These are phyloP conservation scores for Arabidopsis lyrata DNA, from an alignment of 441 rosid species.

Conservation along the genomic window DNA sequence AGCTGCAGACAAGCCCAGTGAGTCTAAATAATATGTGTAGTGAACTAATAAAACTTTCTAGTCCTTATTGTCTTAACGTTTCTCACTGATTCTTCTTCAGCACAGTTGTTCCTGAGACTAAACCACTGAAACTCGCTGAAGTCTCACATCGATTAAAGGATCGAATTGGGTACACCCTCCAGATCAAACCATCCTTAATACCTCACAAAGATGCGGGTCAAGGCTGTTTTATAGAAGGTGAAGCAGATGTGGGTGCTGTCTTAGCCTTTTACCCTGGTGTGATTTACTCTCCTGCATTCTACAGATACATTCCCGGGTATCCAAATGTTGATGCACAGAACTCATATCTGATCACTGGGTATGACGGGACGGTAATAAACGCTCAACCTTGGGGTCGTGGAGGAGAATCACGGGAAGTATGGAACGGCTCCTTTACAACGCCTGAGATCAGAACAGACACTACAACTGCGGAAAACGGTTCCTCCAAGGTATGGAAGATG, in stretches of 20 bases:
- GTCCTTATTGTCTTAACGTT: constrained; percentile 33
- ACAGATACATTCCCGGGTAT: constrained; percentile 79
- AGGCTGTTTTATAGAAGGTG: constrained; percentile 79
- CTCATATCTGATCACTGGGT: constrained; percentile 79
- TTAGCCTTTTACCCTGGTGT: constrained; percentile 88
- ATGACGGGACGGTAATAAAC: constrained; percentile 79
- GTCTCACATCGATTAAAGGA: constrained; percentile 69
- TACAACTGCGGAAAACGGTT: constrained; percentile 46
- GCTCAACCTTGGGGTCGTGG: constrained; percentile 90
- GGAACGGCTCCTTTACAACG: constrained; percentile 53
- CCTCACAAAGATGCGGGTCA: constrained; percentile 77
- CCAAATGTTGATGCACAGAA: constrained; percentile 72
- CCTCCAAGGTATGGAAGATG: constrained; percentile 61
- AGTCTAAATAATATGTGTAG: constrained; percentile 35
- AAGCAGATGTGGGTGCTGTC: constrained; percentile 79
- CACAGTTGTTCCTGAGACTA: constrained; percentile 79
- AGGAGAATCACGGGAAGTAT: constrained; percentile 61
- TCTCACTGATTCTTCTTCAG: constrained; percentile 62
- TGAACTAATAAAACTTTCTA: neutral
- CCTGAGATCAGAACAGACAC: constrained; percentile 43
- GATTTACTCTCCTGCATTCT: constrained; percentile 71
- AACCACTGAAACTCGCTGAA: constrained; percentile 58
- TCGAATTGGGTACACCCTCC: constrained; percentile 66
- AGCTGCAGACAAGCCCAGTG: constrained; percentile 52
- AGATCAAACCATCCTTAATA: constrained; percentile 67